These are phyloP conservation scores for Breynia disticha DNA, from an alignment of 441 rosid species.

Conservation along the genomic window DNA sequence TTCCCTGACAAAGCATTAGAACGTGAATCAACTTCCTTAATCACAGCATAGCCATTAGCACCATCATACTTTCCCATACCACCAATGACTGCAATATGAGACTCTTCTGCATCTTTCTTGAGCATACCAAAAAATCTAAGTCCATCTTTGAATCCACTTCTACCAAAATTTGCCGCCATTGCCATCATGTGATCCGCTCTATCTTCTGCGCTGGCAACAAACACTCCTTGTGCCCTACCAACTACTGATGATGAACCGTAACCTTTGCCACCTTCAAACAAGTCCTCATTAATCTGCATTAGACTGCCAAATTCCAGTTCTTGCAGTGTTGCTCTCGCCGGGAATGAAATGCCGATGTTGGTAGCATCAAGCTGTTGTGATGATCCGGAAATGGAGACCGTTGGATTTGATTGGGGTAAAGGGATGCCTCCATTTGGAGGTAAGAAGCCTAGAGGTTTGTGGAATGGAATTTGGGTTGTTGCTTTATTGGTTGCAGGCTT, in stretches of 20 bases:
- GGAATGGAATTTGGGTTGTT: conserved; percentile 34
- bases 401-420: conserved; percentile 22
- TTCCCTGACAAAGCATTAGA: conserved; percentile 7
- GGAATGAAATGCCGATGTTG: conserved; percentile 24
- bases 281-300: conserved; percentile 27
- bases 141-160: conserved; percentile 19
- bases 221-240: conserved; percentile 47
- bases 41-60: conserved; percentile 49
- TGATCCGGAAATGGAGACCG: conserved; percentile 4
- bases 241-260: conserved; percentile 18
- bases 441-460: conserved; percentile 40
- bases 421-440: conserved; percentile 48
- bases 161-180: conserved; percentile 24
- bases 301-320: conserved; percentile 36
- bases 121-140: conserved; percentile 38
- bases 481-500: conserved; percentile 18
- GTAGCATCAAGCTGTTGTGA: conserved; percentile 23
- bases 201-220: conserved; percentile 36
- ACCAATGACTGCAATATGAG: conserved; percentile 47
- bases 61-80: conserved; percentile 35
- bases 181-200: conserved; percentile 42
- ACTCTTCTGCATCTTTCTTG: conserved; percentile 25
- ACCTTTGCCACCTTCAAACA: conserved; percentile 15
- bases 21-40: conserved; percentile 18
- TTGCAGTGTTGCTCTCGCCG: conserved; percentile 33